Conservation (phyloP, 2,329 filamentous ascomycete species). For the Ceratocystis diversiconidia region DNA sequence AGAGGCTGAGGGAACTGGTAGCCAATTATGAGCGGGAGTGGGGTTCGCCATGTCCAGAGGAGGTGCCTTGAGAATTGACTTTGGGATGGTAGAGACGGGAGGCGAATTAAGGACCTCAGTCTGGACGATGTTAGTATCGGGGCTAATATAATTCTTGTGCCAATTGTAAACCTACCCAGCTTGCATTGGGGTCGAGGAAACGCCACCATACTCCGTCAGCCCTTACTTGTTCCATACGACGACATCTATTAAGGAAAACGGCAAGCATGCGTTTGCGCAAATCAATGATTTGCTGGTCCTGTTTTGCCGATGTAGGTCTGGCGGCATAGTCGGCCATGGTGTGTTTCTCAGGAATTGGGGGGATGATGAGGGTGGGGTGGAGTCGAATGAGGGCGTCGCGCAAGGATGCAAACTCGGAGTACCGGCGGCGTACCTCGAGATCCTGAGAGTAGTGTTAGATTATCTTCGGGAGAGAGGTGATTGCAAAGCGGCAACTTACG, state of each 20-base stretch:
- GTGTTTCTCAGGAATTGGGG: slow-evolving; percentile 96
- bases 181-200: slow-evolving; percentile 93
- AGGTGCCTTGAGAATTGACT: slow-evolving; percentile 88
- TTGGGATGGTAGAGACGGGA: slow-evolving; percentile 80
- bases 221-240: slow-evolving; percentile 79
- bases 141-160: slow-evolving; percentile 13
- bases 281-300: slow-evolving; percentile 94
- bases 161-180: slow-evolving; percentile 55
- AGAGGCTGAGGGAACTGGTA: slow-evolving; percentile 72
- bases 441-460: slow-evolving; percentile 42
- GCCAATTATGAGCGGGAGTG: slow-evolving; percentile 67
- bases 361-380: slow-evolving; percentile 89
- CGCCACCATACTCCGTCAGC: slow-evolving; percentile 96
- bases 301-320: slow-evolving; percentile 93
- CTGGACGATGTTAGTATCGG: slow-evolving; percentile 33
- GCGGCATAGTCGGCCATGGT: slow-evolving; percentile 97
- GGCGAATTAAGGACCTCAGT: slow-evolving; percentile 90
- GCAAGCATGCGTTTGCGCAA: slow-evolving; percentile 91
- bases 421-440: slow-evolving; percentile 83
- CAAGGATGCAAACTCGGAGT: slow-evolving; percentile 91
- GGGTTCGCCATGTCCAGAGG: slow-evolving; percentile 91
- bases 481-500: slow-evolving; percentile 36
- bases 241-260: slow-evolving; percentile 87
- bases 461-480: slow-evolving; percentile 4
- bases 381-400: slow-evolving; percentile 77